phyloP scores from a whole-genome alignment of 768 basidiomycete species.

The Imleria badia region DNA sequence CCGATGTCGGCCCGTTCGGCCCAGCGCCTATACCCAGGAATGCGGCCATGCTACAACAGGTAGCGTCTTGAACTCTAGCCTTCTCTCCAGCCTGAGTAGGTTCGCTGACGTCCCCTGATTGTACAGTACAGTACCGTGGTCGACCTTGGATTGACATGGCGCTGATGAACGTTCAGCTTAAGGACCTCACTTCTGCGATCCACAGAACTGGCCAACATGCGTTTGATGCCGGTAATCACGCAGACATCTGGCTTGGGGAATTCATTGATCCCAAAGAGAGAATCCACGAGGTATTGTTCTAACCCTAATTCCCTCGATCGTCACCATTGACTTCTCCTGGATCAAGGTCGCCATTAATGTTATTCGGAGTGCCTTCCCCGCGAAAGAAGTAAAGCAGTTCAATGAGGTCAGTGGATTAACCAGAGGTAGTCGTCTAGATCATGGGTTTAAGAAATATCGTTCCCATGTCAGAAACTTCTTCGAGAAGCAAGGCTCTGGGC shows the following conservation, averaged over 20 bases:
- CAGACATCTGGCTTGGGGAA: slow-evolving; percentile 25
- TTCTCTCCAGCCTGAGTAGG: neutral
- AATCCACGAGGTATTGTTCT: slow-evolving; percentile 6
- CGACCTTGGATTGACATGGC: slow-evolving; percentile 10
- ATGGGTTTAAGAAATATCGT: neutral
- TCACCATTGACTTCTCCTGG: neutral
- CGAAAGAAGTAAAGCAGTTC: slow-evolving; percentile 16
- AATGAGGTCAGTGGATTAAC: slow-evolving; percentile 17
- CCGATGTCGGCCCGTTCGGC: too few species aligned
- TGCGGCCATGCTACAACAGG: too few species aligned
- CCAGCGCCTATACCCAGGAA: too few species aligned
- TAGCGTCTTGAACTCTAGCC: too few species aligned
- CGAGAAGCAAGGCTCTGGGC: slow-evolving; percentile 31
- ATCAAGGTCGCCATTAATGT: slow-evolving; percentile 30
- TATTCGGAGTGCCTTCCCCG: slow-evolving; percentile 18
- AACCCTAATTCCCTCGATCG: neutral
- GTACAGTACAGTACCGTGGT: neutral
- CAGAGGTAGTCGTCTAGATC: neutral
- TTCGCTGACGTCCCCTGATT: neutral
- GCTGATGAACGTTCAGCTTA: slow-evolving; percentile 18
- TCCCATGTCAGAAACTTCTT: slow-evolving; percentile 21
- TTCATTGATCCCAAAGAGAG: slow-evolving; percentile 9
- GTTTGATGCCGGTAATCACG: slow-evolving; percentile 19
- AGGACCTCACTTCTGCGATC: slow-evolving; percentile 19
- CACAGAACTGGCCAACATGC: slow-evolving; percentile 17